Evolutionary conservation across 768 basidiomycete genomes (phyloP).

Genomic region (Strobilomyces echinocephalus): DNA sequence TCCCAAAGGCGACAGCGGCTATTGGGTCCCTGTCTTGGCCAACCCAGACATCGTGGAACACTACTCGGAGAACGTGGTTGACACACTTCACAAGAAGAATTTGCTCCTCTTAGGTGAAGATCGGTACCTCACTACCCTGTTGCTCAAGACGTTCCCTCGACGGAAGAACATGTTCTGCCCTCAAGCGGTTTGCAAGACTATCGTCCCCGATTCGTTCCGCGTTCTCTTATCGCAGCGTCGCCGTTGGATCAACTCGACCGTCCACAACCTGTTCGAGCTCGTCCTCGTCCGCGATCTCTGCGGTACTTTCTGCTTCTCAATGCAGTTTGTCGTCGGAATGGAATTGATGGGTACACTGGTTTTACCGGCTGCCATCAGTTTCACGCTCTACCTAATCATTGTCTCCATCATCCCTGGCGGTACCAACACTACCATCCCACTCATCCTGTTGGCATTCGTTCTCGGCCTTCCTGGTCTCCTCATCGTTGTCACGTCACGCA

Average conservation of each 20-base stretch:
- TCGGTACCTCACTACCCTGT: conserved; percentile 95
- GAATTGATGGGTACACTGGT: conserved; percentile 95
- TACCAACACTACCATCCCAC: conserved; percentile 78
- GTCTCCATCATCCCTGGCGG: conserved; percentile 79
- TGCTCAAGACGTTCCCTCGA: conserved; percentile 99
- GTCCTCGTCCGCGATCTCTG: conserved; percentile 96
- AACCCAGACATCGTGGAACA: conserved; percentile 99
- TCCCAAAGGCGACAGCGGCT: conserved; percentile 92
- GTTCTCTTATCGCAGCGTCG: conserved; percentile 93
- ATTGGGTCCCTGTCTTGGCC: conserved; percentile 98
- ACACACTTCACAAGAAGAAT: conserved; percentile 99
- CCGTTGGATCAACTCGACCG: conserved; percentile 99
- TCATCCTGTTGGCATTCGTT: conserved; percentile 88
- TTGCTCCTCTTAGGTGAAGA: conserved; percentile 95
- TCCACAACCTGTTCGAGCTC: conserved; percentile 95
- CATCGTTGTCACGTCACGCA: conserved; percentile 93
- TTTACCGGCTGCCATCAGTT: conserved; percentile 93
- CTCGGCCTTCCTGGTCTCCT: conserved; percentile 93
- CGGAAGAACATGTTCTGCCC: conserved; percentile 99
- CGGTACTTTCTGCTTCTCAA: conserved; percentile 99
- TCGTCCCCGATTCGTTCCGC: conserved; percentile 94
- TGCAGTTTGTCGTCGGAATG: conserved; percentile 99
- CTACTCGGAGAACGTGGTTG: conserved; percentile 99
- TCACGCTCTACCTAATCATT: conserved; percentile 93
- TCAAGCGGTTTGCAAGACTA: conserved; percentile 97